Conservation (phyloP, 805 yeast genomes). For the Candida palmyrensis region DNA sequence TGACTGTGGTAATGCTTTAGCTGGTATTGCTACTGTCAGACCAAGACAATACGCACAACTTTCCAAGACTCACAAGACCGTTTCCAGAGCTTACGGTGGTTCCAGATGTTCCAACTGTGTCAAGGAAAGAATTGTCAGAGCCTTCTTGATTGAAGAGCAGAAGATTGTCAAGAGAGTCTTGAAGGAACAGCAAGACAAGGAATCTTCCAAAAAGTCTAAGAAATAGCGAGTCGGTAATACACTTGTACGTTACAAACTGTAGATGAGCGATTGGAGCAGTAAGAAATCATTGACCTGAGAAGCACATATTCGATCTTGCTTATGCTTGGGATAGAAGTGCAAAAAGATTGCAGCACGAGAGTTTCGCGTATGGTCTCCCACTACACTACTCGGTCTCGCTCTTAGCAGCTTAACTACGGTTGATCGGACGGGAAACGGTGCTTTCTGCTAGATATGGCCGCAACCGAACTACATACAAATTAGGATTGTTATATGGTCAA, state of each 20-base stretch:
- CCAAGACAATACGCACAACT: conserved; percentile 96
- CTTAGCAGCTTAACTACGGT: too few relatives aligned
- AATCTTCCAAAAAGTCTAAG: conserved; percentile 38
- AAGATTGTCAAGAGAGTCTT: conserved; percentile 99
- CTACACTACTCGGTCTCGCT: too few relatives aligned
- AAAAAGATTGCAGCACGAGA: too few relatives aligned
- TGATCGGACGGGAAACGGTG: too few relatives aligned
- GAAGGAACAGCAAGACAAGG: conserved; percentile 92
- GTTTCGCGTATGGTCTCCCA: too few relatives aligned
- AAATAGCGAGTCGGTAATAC: conserved; percentile 17
- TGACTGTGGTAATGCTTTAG: conserved; percentile 77
- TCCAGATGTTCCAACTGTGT: conserved; percentile 97
- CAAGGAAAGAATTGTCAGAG: conserved; percentile 98
- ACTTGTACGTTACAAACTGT: conserved; percentile 1
- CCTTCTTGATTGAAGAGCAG: conserved; percentile 99
- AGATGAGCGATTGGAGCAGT: too few relatives aligned
- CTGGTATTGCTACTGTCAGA: conserved; percentile 92
- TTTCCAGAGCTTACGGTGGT: conserved; percentile 99
- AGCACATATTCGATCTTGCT: too few relatives aligned
- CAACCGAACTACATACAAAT: too few relatives aligned
- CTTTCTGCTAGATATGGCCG: too few relatives aligned
- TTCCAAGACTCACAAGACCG: conserved; percentile 96
- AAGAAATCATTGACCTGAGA: too few relatives aligned
- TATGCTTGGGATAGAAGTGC: too few relatives aligned
- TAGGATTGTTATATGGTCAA: too few relatives aligned